A percentile compares a stretch with the other conserved stretches of the same genome.
Conservation (phyloP, 1,284 basidiomycete species). For the Puccinia polysora region DNA sequence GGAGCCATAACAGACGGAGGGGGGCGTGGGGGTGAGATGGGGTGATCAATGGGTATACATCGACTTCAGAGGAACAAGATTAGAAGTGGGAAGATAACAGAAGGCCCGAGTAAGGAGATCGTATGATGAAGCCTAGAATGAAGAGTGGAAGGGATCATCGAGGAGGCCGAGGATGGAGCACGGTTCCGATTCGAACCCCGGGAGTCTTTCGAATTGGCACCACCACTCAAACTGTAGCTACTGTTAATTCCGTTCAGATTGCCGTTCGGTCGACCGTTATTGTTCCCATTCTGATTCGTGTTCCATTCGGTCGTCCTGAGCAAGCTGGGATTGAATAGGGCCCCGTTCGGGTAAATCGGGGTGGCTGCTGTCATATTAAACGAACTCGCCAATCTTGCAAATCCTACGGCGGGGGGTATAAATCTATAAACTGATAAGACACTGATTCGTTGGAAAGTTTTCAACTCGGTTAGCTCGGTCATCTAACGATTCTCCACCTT, state of each 20-base stretch:
- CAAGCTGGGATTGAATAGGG: neutral
- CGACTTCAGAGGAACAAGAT: too few relatives aligned
- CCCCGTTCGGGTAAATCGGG: neutral
- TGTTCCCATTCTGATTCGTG: neutral
- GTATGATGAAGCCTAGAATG: too few relatives aligned
- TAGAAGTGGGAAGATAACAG: too few relatives aligned
- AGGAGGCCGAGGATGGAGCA: too few relatives aligned
- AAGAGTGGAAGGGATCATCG: too few relatives aligned
- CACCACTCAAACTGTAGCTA: too few relatives aligned
- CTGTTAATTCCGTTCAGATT: neutral
- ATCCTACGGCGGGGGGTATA: conserved; percentile 56
- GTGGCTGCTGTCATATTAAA: conserved; percentile 9
- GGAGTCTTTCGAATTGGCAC: too few relatives aligned
- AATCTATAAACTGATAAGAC: conserved; percentile 54
- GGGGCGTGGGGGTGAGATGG: neutral
- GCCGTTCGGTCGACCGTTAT: neutral
- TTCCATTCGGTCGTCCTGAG: neutral
- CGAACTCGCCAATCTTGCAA: conserved; percentile 53
- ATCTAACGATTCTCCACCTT: too few relatives aligned
- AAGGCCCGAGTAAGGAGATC: too few relatives aligned
- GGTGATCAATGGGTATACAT: too few relatives aligned
- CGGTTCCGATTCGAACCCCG: too few relatives aligned
- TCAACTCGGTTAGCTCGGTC: conserved; percentile 50
- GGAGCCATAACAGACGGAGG: too few relatives aligned
- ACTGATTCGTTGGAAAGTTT: conserved; percentile 36